Evolutionary conservation across 768 basidiomycete species (phyloP).

Genomic region (Trametopsis cervina): DNA sequence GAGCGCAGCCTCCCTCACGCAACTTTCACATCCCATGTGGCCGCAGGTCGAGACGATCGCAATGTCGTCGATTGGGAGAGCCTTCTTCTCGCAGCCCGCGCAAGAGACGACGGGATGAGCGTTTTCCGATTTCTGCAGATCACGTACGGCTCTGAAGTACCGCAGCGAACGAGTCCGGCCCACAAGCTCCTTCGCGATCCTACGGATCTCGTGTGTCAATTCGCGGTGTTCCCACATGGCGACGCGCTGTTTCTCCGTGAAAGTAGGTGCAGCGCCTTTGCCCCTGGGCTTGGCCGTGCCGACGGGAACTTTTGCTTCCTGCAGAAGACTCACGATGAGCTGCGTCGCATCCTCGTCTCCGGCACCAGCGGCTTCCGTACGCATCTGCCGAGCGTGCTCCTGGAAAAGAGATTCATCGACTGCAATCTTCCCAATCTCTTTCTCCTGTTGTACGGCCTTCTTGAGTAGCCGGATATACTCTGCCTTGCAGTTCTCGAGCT

Average conservation of each 20-base stretch:
- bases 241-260: slow-evolving; percentile 49
- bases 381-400: slow-evolving; percentile 65
- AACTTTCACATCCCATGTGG: slow-evolving; percentile 75
- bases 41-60: slow-evolving; percentile 90
- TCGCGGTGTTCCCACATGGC: slow-evolving; percentile 78
- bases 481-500: slow-evolving; percentile 70
- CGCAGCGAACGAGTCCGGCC: slow-evolving; percentile 86
- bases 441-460: slow-evolving; percentile 62
- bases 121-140: slow-evolving; percentile 70
- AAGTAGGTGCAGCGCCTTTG: slow-evolving; percentile 40
- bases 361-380: slow-evolving; percentile 49
- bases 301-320: slow-evolving; percentile 43
- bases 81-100: slow-evolving; percentile 49
- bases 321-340: slow-evolving; percentile 49
- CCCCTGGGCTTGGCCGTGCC: slow-evolving; percentile 12
- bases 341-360: slow-evolving; percentile 74
- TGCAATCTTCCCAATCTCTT: slow-evolving; percentile 51
- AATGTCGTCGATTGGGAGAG: slow-evolving; percentile 57
- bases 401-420: slow-evolving; percentile 73
- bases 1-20: slow-evolving; percentile 67
- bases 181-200: slow-evolving; percentile 80
- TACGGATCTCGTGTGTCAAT: slow-evolving; percentile 79
- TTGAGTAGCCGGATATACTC: slow-evolving; percentile 65
- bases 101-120: slow-evolving; percentile 52
- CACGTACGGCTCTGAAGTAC: slow-evolving; percentile 88